Conservation (phyloP, 495 filamentous ascomycete species). For the Hypoxylon trugodes region DNA sequence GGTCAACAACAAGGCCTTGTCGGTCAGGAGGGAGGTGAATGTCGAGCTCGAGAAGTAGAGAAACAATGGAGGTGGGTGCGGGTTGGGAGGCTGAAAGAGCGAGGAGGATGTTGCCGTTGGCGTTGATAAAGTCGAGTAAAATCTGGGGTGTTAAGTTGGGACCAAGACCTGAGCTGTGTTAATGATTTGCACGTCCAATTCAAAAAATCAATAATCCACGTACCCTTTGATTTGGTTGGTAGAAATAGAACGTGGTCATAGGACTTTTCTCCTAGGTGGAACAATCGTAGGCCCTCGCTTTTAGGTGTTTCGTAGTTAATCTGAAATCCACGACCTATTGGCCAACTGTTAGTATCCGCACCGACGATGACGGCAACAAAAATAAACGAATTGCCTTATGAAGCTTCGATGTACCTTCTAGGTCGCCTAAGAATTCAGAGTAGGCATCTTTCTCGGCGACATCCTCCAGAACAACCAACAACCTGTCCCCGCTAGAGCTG, state of each 20-base stretch:
- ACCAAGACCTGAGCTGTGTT: slow-evolving; percentile 72
- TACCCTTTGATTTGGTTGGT: slow-evolving; percentile 88
- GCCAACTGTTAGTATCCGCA: slow-evolving; percentile 22
- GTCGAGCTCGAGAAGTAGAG: slow-evolving; percentile 89
- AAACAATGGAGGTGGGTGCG: slow-evolving; percentile 79
- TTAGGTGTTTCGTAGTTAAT: slow-evolving; percentile 86
- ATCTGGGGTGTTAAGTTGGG: slow-evolving; percentile 85
- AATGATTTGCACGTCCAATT: slow-evolving; percentile 36
- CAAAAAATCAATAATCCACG: slow-evolving; percentile 1
- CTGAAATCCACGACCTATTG: slow-evolving; percentile 80
- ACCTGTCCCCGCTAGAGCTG: slow-evolving; percentile 80
- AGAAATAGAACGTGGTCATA: slow-evolving; percentile 93
- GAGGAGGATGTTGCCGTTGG: slow-evolving; percentile 89
- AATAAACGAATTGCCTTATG: too few relatives aligned
- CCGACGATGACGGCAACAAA: neutral
- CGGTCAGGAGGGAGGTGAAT: slow-evolving; percentile 88
- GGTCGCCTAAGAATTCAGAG: slow-evolving; percentile 81
- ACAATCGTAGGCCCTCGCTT: slow-evolving; percentile 80
- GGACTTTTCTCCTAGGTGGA: slow-evolving; percentile 83
- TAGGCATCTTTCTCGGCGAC: slow-evolving; percentile 78
- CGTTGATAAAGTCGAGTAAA: slow-evolving; percentile 90
- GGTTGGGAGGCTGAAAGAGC: slow-evolving; percentile 78
- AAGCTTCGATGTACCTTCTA: slow-evolving; percentile 69
- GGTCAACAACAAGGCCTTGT: slow-evolving; percentile 84
- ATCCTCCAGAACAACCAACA: slow-evolving; percentile 90